phyloP scores from a whole-genome alignment of 805 yeast species.

The Candida sanyiensis region DNA sequence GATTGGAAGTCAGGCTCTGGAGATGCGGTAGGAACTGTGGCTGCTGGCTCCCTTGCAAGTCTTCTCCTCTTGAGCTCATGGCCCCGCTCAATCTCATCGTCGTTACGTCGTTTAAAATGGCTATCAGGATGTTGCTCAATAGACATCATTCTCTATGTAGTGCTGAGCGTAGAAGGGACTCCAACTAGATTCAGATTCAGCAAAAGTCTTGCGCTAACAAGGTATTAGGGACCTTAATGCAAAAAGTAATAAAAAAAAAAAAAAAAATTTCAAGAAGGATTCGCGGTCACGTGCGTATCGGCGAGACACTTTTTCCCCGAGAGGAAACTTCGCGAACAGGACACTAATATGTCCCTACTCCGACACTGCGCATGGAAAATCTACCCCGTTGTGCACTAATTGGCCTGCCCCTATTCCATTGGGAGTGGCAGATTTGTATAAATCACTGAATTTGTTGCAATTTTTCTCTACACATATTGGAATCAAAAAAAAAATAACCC shows the following conservation, averaged over 20 bases:
- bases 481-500: no score
- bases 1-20: slow-evolving; percentile 23
- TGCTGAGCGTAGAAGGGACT: no score
- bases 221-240: background rate
- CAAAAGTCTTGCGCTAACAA: background rate
- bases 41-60: slow-evolving; percentile 8
- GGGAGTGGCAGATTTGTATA: no score
- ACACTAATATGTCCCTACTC: no score
- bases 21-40: background rate
- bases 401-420: no score
- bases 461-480: no score
- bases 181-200: no score
- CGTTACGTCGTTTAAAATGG: slow-evolving; percentile 25
- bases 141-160: slow-evolving; percentile 23
- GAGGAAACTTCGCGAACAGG: no score
- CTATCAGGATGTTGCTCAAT: slow-evolving; percentile 22
- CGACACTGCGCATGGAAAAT: no score
- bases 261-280: slow-evolving; percentile 1
- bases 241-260: background rate
- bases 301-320: no score
- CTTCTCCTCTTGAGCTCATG: slow-evolving; percentile 6
- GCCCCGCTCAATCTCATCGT: slow-evolving; percentile 17
- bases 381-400: no score
- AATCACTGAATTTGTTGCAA: no score
- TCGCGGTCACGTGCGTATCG: background rate